Conservation (phyloP, 805 yeast species). For the Teunomyces barrocoloradensis region DNA sequence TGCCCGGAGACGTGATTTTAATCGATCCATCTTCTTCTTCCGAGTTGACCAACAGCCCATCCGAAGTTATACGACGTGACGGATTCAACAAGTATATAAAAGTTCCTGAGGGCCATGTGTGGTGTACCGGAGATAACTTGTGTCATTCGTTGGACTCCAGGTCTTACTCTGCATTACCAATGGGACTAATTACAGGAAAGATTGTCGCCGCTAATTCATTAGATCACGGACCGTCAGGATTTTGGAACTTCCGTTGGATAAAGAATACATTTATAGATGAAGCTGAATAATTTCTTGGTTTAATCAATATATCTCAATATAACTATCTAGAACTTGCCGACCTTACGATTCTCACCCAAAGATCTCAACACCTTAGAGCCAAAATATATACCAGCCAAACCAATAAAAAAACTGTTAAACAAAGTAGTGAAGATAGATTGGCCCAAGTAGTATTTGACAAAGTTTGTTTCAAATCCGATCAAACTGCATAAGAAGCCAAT, state of each 20-base stretch:
- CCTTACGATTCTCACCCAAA: constrained; percentile 31
- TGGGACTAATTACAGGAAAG: constrained; percentile 85
- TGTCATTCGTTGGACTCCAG: constrained; percentile 86
- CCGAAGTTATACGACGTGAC: constrained; percentile 29
- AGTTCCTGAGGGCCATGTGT: constrained; percentile 92
- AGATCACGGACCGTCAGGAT: constrained; percentile 46
- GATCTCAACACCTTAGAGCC: constrained; percentile 67
- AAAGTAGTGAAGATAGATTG: constrained; percentile 61
- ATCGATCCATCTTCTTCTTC: constrained; percentile 74
- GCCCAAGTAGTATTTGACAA: constrained; percentile 57
- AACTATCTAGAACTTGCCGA: constrained; percentile 19
- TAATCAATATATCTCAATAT: background rate
- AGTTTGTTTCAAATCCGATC: constrained; percentile 50
- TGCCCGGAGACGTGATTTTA: constrained; percentile 88
- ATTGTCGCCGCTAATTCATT: constrained; percentile 63
- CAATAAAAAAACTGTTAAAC: constrained; percentile 45
- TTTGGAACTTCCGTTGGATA: constrained; percentile 57
- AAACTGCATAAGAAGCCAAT: constrained; percentile 49
- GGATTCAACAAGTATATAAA: constrained; percentile 57
- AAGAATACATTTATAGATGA: constrained; percentile 45
- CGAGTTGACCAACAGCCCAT: constrained; percentile 31
- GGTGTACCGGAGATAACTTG: constrained; percentile 96
- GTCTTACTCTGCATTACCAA: constrained; percentile 83
- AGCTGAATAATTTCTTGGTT: constrained; percentile 1
- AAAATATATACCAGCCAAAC: constrained; percentile 52